Percentiles rank a stretch among this genome's conserved stretches.
phyloP scores from a whole-genome alignment of 768 basidiomycete species.

The Hericium coralloides region DNA sequence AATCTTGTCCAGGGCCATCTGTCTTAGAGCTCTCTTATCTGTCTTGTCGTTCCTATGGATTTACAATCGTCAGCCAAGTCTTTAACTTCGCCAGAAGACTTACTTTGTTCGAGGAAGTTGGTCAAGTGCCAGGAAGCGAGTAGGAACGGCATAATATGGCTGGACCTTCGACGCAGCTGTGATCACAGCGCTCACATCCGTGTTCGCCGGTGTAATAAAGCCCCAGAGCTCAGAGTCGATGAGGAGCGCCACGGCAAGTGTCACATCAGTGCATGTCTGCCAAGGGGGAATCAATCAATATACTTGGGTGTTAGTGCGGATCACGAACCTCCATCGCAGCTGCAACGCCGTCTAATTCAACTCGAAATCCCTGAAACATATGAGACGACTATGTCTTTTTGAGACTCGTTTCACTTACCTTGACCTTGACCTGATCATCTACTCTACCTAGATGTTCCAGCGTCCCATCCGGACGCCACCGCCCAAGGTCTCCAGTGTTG shows the following conservation, averaged over 20 bases:
- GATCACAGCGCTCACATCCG: constrained; percentile 30
- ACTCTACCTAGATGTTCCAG: constrained; percentile 50
- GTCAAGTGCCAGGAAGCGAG: constrained; percentile 32
- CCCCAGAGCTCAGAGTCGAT: constrained; percentile 48
- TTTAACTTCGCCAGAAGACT: constrained; percentile 11
- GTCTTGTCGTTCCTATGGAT: constrained; percentile 30
- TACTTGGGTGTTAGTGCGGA: constrained; percentile 1
- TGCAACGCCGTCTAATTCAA: constrained; percentile 54
- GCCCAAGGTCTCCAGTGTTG: constrained; percentile 54
- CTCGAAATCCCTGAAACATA: constrained; percentile 42
- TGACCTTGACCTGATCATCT: constrained; percentile 59
- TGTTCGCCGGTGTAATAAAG: constrained; percentile 35
- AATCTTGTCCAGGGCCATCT: constrained; percentile 7
- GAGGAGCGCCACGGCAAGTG: constrained; percentile 40
- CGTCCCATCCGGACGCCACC: constrained; percentile 43
- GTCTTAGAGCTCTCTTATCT: constrained; percentile 18
- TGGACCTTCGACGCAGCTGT: constrained; percentile 40
- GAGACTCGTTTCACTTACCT: constrained; percentile 24
- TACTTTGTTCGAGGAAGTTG: constrained; percentile 46
- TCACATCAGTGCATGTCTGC: constrained; percentile 34
- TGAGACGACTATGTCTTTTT: background rate
- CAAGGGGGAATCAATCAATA: constrained; percentile 8
- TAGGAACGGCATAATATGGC: constrained; percentile 53
- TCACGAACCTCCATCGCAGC: constrained; percentile 45
- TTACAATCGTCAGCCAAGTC: no score